These are phyloP conservation scores for Aureobasidium sp. DNA, from an alignment of 2,329 filamentous ascomycete genomes.

Conservation along the genomic window DNA sequence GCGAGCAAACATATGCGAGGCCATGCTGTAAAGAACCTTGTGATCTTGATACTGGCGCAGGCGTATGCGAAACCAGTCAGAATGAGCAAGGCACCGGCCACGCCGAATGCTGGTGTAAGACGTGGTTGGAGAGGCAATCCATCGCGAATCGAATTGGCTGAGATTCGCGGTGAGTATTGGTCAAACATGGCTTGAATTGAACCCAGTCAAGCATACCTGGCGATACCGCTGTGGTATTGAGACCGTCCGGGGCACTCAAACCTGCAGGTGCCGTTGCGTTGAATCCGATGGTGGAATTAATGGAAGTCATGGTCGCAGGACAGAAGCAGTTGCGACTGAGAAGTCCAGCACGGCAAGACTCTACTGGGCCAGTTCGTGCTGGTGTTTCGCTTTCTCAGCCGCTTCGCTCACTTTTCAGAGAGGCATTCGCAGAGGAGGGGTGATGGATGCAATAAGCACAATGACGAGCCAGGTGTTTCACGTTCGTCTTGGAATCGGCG, in stretches of 20 bases:
- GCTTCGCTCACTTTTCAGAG: not conserved
- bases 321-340: not conserved
- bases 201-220: not conserved
- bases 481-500: not conserved
- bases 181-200: not conserved
- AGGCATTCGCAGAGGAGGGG: not conserved
- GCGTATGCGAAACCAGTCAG: slow-evolving; percentile 61
- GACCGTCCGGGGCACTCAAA: not conserved
- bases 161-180: not conserved
- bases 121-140: slow-evolving; percentile 61
- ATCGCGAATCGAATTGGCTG: not conserved
- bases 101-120: slow-evolving; percentile 72
- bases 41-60: slow-evolving; percentile 74
- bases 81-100: slow-evolving; percentile 71
- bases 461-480: not conserved
- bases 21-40: slow-evolving; percentile 33
- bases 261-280: not conserved
- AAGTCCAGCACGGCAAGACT: not conserved
- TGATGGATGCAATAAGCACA: not conserved
- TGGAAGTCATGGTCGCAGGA: not conserved
- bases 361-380: not conserved
- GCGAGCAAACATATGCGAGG: not conserved
- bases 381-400: not conserved
- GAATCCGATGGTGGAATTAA: not conserved
- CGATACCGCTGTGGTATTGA: not conserved